Base-by-base conservation (phyloP, 75 land plant species). In the Pinus taeda region DNA sequence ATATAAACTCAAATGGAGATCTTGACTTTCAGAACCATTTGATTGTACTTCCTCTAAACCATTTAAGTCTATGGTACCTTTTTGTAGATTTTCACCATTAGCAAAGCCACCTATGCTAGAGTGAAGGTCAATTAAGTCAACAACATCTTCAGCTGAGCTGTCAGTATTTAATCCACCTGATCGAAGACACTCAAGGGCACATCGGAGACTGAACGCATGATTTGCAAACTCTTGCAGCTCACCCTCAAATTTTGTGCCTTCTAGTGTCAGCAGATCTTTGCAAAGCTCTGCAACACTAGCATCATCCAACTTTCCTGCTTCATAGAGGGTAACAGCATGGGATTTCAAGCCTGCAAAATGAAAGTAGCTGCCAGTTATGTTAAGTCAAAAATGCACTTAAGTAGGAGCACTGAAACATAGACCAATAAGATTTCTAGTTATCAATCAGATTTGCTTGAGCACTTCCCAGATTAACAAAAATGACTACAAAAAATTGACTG, bases 261-360 rank as follows among this genome's bases (percentile, higher is more conserved):
- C 99, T 77, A 97, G 83, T 74, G 88, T 77, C 63, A 82, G 83
- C 21, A 97, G 83, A 80, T 97, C 99, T 59, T 89, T 88, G 81
- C 98, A 95, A 62, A 97, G 88, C 55, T 94, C 98, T 42, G 90
- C 83, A 77, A 97, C 88, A 80, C 90, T 90, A 57, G 90, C 85
- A 84, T 97, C 92, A 72, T 92, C 97, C n/a, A 97, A 80, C 83
- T 97, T 97, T 63, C 99, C 99, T 3, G 98, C 99, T 84, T 97
- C 99, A 82, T 95, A 97, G 15, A 97, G 81, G 60, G 98, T 97
- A 17, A 97, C 99, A 73, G 99, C 99, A 95, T 97, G 99, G 15
- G 92, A 88, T 78, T 97, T 97, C 80, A 97, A 81, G 36, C 99
- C 99, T 97, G 88, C 57, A 84, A 78, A 45, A 75, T 3, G 79